Evolutionary conservation across 75 land plant species (phyloP).

Genomic region (Larix kaempferi): DNA sequence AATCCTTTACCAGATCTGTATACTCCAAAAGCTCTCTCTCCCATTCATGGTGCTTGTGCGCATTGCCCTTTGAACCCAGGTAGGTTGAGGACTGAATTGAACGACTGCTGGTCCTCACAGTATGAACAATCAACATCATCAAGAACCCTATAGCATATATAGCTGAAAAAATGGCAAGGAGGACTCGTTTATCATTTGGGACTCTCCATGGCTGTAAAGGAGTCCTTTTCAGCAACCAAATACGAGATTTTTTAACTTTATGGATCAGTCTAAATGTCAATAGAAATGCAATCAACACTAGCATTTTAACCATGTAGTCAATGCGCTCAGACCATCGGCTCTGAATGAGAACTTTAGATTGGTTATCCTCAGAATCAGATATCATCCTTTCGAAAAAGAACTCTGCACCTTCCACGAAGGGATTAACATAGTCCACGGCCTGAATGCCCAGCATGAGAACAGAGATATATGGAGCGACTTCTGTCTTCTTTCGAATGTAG

Average conservation of each 20-base stretch:
- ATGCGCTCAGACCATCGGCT: constrained; percentile 26
- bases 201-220: constrained; percentile 56
- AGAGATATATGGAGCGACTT: constrained; percentile 57
- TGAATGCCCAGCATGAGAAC: constrained; percentile 73
- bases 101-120: constrained; percentile 8
- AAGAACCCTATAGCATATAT: constrained; percentile 56
- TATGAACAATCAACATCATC: constrained; percentile 34
- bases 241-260: constrained; percentile 63
- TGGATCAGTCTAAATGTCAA: constrained; percentile 58
- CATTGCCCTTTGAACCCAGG: constrained; percentile 15
- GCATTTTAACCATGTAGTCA: constrained; percentile 52
- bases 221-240: constrained; percentile 36
- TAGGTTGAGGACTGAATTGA: constrained; percentile 3
- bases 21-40: constrained; percentile 39
- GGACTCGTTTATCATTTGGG: constrained; percentile 47
- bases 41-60: constrained; percentile 35
- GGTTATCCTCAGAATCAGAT: constrained; percentile 15
- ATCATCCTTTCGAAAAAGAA: constrained; percentile 42
- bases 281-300: constrained; percentile 48
- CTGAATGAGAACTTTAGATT: constrained; percentile 5
- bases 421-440: constrained; percentile 64
- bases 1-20: constrained; percentile 64
- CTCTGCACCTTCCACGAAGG: constrained; percentile 69
- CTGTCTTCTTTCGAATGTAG: constrained; percentile 36
- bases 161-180: constrained; percentile 18